phyloP scores from a whole-genome alignment of 176 grass and related monocot genomes.

The Tillandsia leiboldiana region DNA sequence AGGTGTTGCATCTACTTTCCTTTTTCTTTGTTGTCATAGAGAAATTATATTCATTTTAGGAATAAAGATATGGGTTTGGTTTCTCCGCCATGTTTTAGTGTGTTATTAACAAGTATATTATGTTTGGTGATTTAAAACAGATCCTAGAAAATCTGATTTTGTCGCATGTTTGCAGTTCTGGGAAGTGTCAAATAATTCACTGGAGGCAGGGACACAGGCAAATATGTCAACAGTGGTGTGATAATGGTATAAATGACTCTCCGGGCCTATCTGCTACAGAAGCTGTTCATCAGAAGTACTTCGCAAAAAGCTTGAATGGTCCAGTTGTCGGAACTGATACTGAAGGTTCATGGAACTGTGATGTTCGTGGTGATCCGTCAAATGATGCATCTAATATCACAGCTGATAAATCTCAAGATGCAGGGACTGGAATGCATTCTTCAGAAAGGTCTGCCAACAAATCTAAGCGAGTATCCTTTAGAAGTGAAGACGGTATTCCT shows the following conservation, averaged over 20 bases:
- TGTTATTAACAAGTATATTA: no score
- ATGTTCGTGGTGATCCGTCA: constrained; percentile 43
- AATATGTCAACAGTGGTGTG: constrained; percentile 66
- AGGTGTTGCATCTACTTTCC: no score
- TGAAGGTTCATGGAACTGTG: constrained; percentile 33
- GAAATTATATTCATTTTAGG: no score
- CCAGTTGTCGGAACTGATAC: constrained; percentile 48
- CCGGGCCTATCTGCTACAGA: constrained; percentile 28
- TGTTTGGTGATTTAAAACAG: background rate
- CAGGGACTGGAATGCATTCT: constrained; percentile 23
- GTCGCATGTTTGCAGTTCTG: constrained; percentile 53
- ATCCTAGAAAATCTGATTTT: constrained; percentile 15
- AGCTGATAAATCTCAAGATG: constrained; percentile 28
- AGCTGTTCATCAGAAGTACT: constrained; percentile 44
- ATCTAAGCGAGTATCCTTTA: constrained; percentile 37
- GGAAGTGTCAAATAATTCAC: constrained; percentile 95
- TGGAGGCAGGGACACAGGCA: constrained; percentile 95
- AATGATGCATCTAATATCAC: constrained; percentile 36
- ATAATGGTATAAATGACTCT: constrained; percentile 25
- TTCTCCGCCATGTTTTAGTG: no score
- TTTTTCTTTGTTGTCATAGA: no score
- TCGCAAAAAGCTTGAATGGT: constrained; percentile 62
- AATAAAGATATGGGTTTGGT: no score
- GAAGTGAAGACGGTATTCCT: constrained; percentile 34
- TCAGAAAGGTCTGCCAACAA: constrained; percentile 36